Conservation (phyloP, 1,139 yeast genomes). For the Yamadazyma dendronema region DNA sequence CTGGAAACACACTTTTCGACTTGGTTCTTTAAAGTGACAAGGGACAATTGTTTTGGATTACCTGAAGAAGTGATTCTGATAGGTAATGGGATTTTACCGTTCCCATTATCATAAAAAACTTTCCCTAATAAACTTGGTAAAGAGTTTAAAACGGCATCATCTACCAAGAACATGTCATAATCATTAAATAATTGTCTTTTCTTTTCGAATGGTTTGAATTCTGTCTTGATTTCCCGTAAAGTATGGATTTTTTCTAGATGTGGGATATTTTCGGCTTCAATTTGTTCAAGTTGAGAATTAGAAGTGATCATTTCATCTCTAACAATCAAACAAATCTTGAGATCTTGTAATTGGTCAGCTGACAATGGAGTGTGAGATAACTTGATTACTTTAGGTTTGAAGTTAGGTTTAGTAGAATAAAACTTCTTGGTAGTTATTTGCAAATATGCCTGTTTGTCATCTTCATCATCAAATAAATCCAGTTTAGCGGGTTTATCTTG, state of each 20-base stretch:
- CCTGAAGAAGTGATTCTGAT: constrained; percentile 48
- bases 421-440: constrained; percentile 66
- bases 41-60: constrained; percentile 45
- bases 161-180: constrained; percentile 76
- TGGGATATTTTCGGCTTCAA: constrained; percentile 55
- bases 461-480: constrained; percentile 48
- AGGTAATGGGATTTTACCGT: constrained; percentile 69
- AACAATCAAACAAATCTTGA: constrained; percentile 68
- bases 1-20: constrained; percentile 58
- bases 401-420: constrained; percentile 57
- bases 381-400: constrained; percentile 69
- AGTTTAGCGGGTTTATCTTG: constrained; percentile 28
- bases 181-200: constrained; percentile 61
- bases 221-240: constrained; percentile 59
- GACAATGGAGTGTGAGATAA: constrained; percentile 51
- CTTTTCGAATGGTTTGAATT: constrained; percentile 66
- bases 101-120: constrained; percentile 57
- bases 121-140: constrained; percentile 85
- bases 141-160: constrained; percentile 75
- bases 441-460: constrained; percentile 50
- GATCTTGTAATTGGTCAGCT: constrained; percentile 30
- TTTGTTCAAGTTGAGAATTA: constrained; percentile 57
- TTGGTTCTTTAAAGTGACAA: constrained; percentile 55
- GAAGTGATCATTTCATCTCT: constrained; percentile 63
- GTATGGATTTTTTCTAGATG: constrained; percentile 50